Evolutionary conservation across 2,329 filamentous ascomycete species (phyloP).

Genomic region (Neodidymelliopsis sp.): DNA sequence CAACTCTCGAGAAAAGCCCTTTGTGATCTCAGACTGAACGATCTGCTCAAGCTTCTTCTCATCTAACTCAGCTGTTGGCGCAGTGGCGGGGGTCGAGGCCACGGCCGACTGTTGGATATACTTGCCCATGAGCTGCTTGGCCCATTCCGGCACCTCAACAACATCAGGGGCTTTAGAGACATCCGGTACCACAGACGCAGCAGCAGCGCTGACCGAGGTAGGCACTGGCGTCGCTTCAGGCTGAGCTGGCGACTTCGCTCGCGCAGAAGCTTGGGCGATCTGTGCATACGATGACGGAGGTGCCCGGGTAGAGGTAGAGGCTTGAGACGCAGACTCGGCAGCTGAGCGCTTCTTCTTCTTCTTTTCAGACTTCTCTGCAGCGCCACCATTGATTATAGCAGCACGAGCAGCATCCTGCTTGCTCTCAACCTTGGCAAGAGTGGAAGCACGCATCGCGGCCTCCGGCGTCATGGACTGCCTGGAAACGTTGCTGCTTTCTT

Average conservation of each 20-base stretch:
- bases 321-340: constrained; percentile 58
- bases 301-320: constrained; percentile 28
- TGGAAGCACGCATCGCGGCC: constrained; percentile 50
- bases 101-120: constrained; percentile 32
- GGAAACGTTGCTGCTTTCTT: constrained; percentile 44
- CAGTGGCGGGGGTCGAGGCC: constrained; percentile 17
- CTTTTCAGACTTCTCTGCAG: constrained; percentile 52
- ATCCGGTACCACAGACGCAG: constrained; percentile 6
- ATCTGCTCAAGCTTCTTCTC: constrained; percentile 62
- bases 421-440: constrained; percentile 52
- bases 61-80: constrained; percentile 44
- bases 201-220: constrained; percentile 10
- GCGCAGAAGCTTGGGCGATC: constrained; percentile 45
- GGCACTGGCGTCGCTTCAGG: constrained; percentile 21
- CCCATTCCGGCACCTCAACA: constrained; percentile 47
- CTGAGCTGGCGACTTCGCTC: constrained; percentile 41
- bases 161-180: constrained; percentile 27
- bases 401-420: constrained; percentile 52
- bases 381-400: constrained; percentile 51
- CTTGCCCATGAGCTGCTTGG: constrained; percentile 45
- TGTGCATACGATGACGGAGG: constrained; percentile 52
- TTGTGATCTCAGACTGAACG: constrained; percentile 59
- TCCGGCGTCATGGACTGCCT: constrained; percentile 48
- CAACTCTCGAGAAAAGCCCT: constrained; percentile 57
- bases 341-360: constrained; percentile 74